Conservation (phyloP, 176 grass and related monocot genomes). For the Zoysia japonica region DNA sequence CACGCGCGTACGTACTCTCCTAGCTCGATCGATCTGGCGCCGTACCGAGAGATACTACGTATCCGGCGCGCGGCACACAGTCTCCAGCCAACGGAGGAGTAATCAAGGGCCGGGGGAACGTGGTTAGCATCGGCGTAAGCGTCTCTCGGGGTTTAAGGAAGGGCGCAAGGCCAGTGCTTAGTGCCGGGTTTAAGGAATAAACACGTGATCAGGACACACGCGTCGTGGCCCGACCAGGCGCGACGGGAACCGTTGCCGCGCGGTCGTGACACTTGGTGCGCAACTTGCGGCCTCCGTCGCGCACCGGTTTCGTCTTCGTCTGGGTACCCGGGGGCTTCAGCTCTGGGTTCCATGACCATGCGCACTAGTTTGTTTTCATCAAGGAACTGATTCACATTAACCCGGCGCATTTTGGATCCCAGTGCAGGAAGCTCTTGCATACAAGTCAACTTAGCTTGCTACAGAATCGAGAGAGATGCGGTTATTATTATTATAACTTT, state of each 20-base stretch:
- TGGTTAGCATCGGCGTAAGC: conserved; percentile 38
- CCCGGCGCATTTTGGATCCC: background rate
- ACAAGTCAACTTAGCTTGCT: background rate
- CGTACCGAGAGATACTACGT: background rate
- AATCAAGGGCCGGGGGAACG: conserved; percentile 29
- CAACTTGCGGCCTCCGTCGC: conserved; percentile 16
- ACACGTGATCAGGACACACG: conserved; percentile 39
- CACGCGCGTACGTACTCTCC: background rate
- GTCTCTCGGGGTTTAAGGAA: background rate
- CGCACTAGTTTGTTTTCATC: background rate
- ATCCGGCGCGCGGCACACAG: background rate
- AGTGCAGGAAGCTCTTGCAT: background rate
- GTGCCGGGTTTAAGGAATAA: conserved; percentile 35
- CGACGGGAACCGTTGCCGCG: conserved; percentile 52
- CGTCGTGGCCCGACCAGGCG: conserved; percentile 56
- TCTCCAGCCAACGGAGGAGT: background rate
- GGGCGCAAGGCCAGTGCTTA: background rate
- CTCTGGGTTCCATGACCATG: background rate
- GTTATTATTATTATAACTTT: background rate
- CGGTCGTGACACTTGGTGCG: conserved; percentile 62
- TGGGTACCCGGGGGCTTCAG: background rate
- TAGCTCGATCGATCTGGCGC: background rate
- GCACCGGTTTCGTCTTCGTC: background rate
- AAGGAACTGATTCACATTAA: background rate
- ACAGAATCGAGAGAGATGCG: background rate